Evolutionary conservation across 2,329 filamentous ascomycete species (phyloP).

Genomic region (Fusarium paranaense): DNA sequence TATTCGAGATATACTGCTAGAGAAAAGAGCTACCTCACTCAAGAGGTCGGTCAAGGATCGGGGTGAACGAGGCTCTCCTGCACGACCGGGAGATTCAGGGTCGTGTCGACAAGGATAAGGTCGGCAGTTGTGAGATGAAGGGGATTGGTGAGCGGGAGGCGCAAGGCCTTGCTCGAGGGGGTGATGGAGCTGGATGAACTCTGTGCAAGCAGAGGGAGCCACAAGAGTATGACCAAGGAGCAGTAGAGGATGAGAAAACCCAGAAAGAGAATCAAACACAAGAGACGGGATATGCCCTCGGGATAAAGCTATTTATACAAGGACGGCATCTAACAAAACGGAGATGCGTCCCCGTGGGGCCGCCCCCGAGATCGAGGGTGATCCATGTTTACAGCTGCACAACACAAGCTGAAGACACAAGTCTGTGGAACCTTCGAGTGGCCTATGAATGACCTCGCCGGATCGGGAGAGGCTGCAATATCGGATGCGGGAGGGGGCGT

Average conservation of each 20-base stretch:
- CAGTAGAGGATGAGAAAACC: not conserved
- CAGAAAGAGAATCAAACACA: not conserved
- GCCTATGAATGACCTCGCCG: slow-evolving; percentile 9
- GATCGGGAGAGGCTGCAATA: slow-evolving; percentile 5
- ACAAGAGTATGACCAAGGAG: not conserved
- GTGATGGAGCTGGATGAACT: not conserved
- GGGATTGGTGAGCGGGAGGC: not conserved
- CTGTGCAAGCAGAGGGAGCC: not conserved
- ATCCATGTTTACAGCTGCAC: slow-evolving; percentile 33
- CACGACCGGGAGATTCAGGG: not conserved
- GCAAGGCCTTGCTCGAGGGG: not conserved
- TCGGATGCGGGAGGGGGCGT: slow-evolving; percentile 15
- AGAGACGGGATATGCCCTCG: not conserved
- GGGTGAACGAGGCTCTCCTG: not conserved
- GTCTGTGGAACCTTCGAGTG: slow-evolving; percentile 8
- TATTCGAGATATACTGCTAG: not conserved
- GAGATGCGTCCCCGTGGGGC: slow-evolving; percentile 16
- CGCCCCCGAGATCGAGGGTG: slow-evolving; percentile 28
- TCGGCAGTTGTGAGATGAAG: not conserved
- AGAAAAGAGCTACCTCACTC: not conserved
- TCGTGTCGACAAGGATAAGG: slow-evolving; percentile 2
- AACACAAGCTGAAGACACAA: slow-evolving; percentile 26
- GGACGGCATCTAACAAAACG: not conserved
- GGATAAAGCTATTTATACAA: slow-evolving; percentile 29
- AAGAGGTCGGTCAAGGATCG: not conserved